These are phyloP conservation scores for Melampsora americana DNA, from an alignment of 1,284 basidiomycete species.

Conservation along the genomic window DNA sequence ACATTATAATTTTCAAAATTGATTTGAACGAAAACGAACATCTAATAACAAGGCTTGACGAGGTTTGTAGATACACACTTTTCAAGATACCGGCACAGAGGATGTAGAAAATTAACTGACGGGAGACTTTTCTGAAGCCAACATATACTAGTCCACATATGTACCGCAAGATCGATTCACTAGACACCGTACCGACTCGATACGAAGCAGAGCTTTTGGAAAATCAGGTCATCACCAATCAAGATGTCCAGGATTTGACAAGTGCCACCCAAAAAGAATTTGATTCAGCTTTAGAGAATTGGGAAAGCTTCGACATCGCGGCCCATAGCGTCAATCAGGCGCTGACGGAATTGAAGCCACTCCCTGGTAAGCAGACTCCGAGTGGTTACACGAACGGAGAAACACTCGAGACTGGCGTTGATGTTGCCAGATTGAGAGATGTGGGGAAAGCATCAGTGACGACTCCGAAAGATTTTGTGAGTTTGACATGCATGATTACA, in stretches of 20 bases:
- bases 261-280: slow-evolving; percentile 18
- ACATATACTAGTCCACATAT: slow-evolving; percentile 56
- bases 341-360: slow-evolving; percentile 5
- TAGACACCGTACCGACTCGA: slow-evolving; percentile 71
- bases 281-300: slow-evolving; percentile 17
- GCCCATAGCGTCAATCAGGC: background rate
- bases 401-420: slow-evolving; percentile 68
- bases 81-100: slow-evolving; percentile 24
- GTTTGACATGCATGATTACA: slow-evolving; percentile 51
- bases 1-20: background rate
- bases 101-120: background rate
- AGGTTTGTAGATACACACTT: slow-evolving; percentile 52
- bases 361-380: background rate
- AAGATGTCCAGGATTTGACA: slow-evolving; percentile 21
- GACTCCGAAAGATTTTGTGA: slow-evolving; percentile 71
- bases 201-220: slow-evolving; percentile 74
- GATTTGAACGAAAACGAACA: background rate
- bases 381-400: background rate
- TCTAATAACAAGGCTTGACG: slow-evolving; percentile 60
- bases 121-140: slow-evolving; percentile 11
- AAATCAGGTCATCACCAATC: slow-evolving; percentile 11
- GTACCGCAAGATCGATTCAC: slow-evolving; percentile 75
- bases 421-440: slow-evolving; percentile 59
- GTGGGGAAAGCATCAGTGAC: slow-evolving; percentile 69
- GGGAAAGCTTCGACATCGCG: background rate